Evolutionary conservation across 345 rosid species (phyloP).

Genomic region (Eucalyptus viminalis): DNA sequence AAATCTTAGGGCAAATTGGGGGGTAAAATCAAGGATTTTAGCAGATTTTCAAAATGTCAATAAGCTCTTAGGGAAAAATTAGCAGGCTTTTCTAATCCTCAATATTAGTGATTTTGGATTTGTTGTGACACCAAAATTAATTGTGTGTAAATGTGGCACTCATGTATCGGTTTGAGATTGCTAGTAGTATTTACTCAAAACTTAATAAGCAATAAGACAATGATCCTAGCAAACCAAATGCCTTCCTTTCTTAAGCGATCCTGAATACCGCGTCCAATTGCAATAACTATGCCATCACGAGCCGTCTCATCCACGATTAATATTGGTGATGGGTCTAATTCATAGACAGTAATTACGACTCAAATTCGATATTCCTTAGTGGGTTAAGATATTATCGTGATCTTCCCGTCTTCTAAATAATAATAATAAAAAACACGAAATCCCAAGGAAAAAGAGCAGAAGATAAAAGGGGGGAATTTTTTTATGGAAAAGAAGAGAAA

Average conservation of each 20-base stretch:
- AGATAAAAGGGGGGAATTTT: not conserved
- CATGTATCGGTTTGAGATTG: not conserved
- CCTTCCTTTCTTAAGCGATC: not conserved
- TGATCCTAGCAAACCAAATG: not conserved
- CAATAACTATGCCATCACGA: not conserved
- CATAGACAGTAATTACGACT: not conserved
- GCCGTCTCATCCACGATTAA: not conserved
- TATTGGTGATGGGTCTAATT: not conserved
- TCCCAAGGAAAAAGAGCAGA: not conserved
- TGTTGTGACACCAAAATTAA: not conserved
- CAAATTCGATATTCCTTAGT: not conserved
- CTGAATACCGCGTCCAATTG: not conserved
- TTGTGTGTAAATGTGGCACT: not conserved
- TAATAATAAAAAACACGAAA: too few species aligned
- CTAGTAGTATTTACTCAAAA: not conserved
- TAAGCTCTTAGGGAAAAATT: not conserved
- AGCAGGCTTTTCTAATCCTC: not conserved
- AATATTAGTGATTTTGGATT: not conserved
- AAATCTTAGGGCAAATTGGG: not conserved
- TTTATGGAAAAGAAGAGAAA: not conserved
- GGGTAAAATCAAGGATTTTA: not conserved
- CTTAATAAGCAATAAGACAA: not conserved
- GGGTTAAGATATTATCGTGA: fast-evolving
- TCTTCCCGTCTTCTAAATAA: fast-evolving
- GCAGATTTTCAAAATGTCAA: not conserved